phyloP scores from a whole-genome alignment of 257 asterid species.

The Schizonepeta tenuifolia region DNA sequence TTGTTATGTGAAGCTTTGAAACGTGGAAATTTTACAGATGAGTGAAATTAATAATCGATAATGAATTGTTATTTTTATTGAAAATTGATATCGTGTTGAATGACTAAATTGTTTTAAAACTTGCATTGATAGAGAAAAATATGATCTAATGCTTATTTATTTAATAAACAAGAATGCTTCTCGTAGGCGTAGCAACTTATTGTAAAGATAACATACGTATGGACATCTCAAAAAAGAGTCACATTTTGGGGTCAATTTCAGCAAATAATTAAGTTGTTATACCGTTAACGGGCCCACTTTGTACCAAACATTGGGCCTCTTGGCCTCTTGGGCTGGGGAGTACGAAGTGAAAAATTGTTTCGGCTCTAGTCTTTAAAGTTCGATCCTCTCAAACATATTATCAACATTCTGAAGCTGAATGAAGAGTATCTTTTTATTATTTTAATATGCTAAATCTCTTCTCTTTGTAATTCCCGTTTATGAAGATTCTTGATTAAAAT shows the following conservation, averaged over 20 bases:
- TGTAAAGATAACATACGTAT: neutral
- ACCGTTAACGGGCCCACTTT: neutral
- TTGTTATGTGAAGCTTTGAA: too few relatives aligned
- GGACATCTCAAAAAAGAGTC: slow-evolving; percentile 3
- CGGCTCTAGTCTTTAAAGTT: neutral
- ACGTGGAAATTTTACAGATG: neutral
- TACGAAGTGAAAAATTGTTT: neutral
- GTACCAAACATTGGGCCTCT: slow-evolving; percentile 5
- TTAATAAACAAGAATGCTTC: neutral
- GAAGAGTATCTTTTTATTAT: too few relatives aligned
- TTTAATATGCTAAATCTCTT: too few relatives aligned
- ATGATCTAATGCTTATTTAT: neutral
- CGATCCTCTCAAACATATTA: neutral
- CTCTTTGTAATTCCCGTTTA: too few relatives aligned
- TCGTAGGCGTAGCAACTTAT: too few relatives aligned
- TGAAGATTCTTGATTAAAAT: too few relatives aligned
- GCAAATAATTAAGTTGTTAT: neutral
- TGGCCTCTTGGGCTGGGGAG: slow-evolving; percentile 15
- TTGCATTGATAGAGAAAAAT: neutral
- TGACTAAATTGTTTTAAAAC: too few relatives aligned
- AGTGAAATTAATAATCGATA: neutral
- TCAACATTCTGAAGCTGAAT: too few relatives aligned
- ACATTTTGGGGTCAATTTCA: neutral
- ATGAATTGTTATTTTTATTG: neutral
- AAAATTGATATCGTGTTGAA: neutral